These are phyloP conservation scores for Leccinum fallax DNA, from an alignment of 1,284 basidiomycete species.

Conservation along the genomic window DNA sequence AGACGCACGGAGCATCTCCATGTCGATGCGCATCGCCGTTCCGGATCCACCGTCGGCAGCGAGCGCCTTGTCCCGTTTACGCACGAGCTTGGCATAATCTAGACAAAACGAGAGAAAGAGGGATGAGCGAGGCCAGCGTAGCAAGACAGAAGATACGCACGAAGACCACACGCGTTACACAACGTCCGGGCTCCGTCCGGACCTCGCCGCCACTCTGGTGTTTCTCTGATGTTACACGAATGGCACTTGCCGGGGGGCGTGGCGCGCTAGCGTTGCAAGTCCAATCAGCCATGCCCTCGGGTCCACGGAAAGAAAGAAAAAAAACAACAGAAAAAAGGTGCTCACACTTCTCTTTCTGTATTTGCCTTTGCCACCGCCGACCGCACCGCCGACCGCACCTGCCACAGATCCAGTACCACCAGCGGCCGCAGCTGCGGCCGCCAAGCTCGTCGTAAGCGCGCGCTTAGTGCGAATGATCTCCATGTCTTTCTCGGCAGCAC, in stretches of 20 bases:
- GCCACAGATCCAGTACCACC: constrained; percentile 25
- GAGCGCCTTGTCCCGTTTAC: constrained; percentile 65
- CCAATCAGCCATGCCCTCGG: constrained; percentile 21
- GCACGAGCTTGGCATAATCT: constrained; percentile 78
- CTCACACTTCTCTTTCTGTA: constrained; percentile 81
- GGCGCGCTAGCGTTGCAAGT: constrained; percentile 56
- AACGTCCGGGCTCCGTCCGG: constrained; percentile 79
- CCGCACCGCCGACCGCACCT: constrained; percentile 28
- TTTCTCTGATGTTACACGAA: constrained; percentile 81
- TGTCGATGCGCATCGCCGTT: constrained; percentile 57
- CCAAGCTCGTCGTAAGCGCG: constrained; percentile 57
- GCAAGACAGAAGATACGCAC: constrained; percentile 48
- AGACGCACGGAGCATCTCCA: constrained; percentile 72
- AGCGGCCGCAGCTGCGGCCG: constrained; percentile 43
- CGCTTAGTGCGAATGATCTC: constrained; percentile 76
- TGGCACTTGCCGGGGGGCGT: constrained; percentile 82
- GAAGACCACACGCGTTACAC: constrained; percentile 81
- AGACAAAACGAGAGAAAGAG: constrained; percentile 40
- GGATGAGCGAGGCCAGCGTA: not conserved
- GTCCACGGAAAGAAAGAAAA: constrained; percentile 7
- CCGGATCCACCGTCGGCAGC: constrained; percentile 48
- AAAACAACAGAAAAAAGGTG: not conserved
- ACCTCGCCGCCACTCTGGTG: constrained; percentile 81
- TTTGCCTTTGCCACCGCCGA: constrained; percentile 58
- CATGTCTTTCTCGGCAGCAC: constrained; percentile 78